phyloP scores from a whole-genome alignment of 2,329 filamentous ascomycete genomes.

The Xylaria sp. region DNA sequence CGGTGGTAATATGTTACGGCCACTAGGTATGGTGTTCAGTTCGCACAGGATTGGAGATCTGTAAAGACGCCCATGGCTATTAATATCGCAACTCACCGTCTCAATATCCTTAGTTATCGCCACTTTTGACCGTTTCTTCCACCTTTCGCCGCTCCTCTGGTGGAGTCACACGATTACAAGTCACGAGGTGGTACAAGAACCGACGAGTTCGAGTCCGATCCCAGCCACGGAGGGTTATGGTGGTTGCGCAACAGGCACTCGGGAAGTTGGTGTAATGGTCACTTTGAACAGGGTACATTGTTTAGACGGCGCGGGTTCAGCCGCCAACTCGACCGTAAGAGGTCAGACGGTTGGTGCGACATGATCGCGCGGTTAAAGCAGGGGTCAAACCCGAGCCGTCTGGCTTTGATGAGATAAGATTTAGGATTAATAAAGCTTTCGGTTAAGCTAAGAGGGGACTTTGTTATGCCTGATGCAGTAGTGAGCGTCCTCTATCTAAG shows the following conservation, averaged over 20 bases:
- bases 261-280: constrained; percentile 31
- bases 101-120: constrained; percentile 5
- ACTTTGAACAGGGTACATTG: constrained; percentile 6
- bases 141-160: neutral
- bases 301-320: constrained; percentile 18
- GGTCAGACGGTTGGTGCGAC: constrained; percentile 13
- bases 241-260: constrained; percentile 30
- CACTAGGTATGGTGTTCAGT: neutral
- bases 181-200: constrained; percentile 26
- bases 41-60: constrained; percentile 6
- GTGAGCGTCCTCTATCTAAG: neutral
- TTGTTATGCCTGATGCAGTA: neutral
- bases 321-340: constrained; percentile 4
- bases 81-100: constrained; percentile 18
- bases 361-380: constrained; percentile 9
- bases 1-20: neutral
- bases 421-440: neutral
- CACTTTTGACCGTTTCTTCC: constrained; percentile 25
- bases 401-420: neutral
- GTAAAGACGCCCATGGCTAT: constrained; percentile 19
- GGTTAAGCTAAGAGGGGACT: constrained; percentile 3
- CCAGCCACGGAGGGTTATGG: constrained; percentile 19
- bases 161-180: constrained; percentile 24
- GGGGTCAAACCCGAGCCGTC: constrained; percentile 15
- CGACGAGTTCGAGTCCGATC: constrained; percentile 31